A percentile compares a stretch with the other conserved stretches of the same genome.
These are phyloP conservation scores for Dioscorea dumetorum DNA, from an alignment of 106 monocot species.

Conservation along the genomic window DNA sequence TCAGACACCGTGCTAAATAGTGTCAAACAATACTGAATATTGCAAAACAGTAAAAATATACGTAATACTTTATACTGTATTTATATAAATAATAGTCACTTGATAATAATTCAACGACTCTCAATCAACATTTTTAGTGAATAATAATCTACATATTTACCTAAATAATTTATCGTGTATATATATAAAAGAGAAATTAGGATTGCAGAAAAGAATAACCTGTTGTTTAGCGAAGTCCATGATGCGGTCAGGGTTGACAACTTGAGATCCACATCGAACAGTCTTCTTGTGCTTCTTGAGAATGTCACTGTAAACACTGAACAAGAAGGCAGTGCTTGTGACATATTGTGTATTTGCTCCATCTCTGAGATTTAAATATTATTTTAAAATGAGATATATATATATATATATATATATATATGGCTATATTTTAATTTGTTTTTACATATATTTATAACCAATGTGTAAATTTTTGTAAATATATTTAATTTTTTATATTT, in stretches of 20 bases:
- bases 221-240: conserved; percentile 82
- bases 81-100: no score
- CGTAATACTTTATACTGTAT: no score
- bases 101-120: no score
- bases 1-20: no score
- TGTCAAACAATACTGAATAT: no score
- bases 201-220: conserved; percentile 18
- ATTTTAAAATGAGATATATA: no score
- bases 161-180: no score
- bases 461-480: neutral
- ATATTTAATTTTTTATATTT: neutral
- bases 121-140: no score
- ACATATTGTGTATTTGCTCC: conserved; percentile 98
- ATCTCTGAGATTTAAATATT: conserved; percentile 46
- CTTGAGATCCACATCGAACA: conserved; percentile 53
- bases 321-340: conserved; percentile 61
- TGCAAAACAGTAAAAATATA: no score
- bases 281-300: conserved; percentile 36
- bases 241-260: conserved; percentile 41
- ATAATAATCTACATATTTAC: no score
- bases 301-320: conserved; percentile 63
- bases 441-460: neutral
- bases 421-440: neutral
- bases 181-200: no score
- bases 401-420: no score